These are phyloP conservation scores for Leishmania aethiopica DNA, from an alignment of 208 protist species.

Conservation along the genomic window DNA sequence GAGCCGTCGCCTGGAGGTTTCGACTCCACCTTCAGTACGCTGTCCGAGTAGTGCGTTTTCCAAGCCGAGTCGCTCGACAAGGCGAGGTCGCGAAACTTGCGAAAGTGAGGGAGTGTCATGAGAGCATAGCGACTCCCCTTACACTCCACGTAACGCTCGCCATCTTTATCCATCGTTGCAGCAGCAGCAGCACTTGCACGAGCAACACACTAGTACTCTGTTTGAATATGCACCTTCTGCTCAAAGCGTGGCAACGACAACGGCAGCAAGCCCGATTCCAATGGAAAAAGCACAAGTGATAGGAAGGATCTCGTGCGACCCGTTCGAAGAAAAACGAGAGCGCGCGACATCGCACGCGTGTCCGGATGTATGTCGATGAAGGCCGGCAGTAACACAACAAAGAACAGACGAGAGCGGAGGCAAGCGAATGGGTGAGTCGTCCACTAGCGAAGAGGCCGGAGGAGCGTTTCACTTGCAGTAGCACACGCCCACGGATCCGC, in stretches of 20 bases:
- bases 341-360: too few species aligned
- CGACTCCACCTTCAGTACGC: conserved; percentile 53
- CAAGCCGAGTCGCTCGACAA: conserved; percentile 42
- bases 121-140: conserved; percentile 54
- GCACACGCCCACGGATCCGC: neutral
- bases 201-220: neutral
- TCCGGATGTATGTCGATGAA: neutral
- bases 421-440: too few species aligned
- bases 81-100: conserved; percentile 55
- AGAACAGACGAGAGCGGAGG: neutral
- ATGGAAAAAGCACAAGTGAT: neutral
- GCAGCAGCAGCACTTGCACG: neutral
- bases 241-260: neutral
- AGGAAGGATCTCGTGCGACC: neutral
- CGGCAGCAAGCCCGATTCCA: neutral
- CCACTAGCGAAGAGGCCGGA: neutral
- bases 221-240: neutral
- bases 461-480: neutral
- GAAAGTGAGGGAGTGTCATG: conserved; percentile 77
- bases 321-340: neutral
- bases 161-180: neutral
- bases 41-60: conserved; percentile 58
- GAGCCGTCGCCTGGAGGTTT: conserved; percentile 51
- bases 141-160: conserved; percentile 50
- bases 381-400: neutral